These are phyloP conservation scores for Pseudogymnoascus sp. DNA, from an alignment of 2,329 filamentous ascomycete genomes.

Conservation along the genomic window DNA sequence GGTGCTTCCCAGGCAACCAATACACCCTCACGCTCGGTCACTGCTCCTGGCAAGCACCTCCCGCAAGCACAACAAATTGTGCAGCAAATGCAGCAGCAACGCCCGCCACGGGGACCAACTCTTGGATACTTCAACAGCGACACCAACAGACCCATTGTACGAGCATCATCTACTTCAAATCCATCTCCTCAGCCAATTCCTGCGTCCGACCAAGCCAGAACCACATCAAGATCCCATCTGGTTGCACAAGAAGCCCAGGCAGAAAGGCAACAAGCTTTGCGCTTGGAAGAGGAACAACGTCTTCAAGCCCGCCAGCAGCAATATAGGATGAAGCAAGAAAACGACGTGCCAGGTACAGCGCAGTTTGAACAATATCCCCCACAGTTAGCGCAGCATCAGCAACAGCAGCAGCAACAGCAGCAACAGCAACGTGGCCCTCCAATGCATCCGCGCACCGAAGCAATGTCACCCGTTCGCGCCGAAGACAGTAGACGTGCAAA, in stretches of 20 bases:
- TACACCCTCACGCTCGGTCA: slow-evolving; percentile 20
- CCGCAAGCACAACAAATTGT: slow-evolving; percentile 15
- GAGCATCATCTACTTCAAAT: slow-evolving; percentile 1
- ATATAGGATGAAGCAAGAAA: slow-evolving; percentile 29
- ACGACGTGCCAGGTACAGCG: slow-evolving; percentile 27
- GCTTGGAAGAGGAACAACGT: slow-evolving; percentile 16
- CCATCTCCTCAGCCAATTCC: slow-evolving; percentile 15
- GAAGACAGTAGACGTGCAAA: slow-evolving; percentile 20
- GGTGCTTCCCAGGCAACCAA: slow-evolving; percentile 21
- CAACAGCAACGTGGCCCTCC: slow-evolving; percentile 17
- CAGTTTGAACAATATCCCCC: slow-evolving; percentile 26
- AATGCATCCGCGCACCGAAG: slow-evolving; percentile 20
- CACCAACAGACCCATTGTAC: slow-evolving; percentile 4
- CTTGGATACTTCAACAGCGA: slow-evolving; percentile 24
- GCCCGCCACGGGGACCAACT: slow-evolving; percentile 21
- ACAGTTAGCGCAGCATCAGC: slow-evolving; percentile 16
- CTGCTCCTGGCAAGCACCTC: slow-evolving; percentile 21
- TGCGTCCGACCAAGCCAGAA: slow-evolving; percentile 13
- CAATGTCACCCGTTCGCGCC: slow-evolving; percentile 2
- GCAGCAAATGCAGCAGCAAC: slow-evolving; percentile 13
- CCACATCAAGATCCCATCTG: slow-evolving; percentile 21
- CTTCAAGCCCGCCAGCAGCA: slow-evolving; percentile 19
- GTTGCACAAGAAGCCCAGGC: slow-evolving; percentile 25
- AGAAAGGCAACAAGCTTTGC: slow-evolving; percentile 23
- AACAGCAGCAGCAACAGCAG: slow-evolving; percentile 12